Conservation (phyloP, 306 rosid genomes). For the Malus sylvestris region DNA sequence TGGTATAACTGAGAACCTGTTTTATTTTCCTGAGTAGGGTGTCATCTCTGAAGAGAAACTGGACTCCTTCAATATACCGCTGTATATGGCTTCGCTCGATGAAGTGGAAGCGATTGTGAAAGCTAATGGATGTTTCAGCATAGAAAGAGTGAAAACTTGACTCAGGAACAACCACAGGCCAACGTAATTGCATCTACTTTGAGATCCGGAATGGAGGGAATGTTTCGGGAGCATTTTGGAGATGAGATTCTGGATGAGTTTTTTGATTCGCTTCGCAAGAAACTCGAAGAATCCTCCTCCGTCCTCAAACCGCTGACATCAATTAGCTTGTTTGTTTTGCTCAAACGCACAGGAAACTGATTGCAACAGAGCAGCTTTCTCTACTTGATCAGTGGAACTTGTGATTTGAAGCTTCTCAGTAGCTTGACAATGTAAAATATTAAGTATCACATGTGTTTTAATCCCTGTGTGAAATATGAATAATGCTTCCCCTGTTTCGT, state of each 20-base stretch:
- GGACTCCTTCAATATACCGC: constrained; percentile 13
- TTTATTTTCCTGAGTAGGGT: neutral
- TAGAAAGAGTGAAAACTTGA: constrained; percentile 6
- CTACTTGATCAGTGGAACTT: too few relatives aligned
- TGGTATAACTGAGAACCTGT: too few relatives aligned
- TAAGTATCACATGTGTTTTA: too few relatives aligned
- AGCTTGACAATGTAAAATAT: too few relatives aligned
- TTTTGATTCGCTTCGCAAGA: constrained; percentile 3
- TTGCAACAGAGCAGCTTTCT: neutral
- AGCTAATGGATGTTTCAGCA: constrained; percentile 5
- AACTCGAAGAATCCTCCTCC: constrained; percentile 6
- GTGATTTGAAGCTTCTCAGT: too few relatives aligned
- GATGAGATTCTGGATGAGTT: constrained; percentile 5
- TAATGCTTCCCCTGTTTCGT: too few relatives aligned
- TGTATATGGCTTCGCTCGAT: neutral
- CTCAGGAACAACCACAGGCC: neutral
- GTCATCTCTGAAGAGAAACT: constrained; percentile 7
- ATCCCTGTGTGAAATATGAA: too few relatives aligned
- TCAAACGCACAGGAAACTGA: neutral
- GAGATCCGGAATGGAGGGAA: neutral
- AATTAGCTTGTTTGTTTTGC: neutral
- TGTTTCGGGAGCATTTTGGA: constrained; percentile 18
- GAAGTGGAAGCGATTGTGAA: constrained; percentile 16
- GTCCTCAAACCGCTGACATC: neutral
- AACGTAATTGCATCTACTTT: neutral